Conservation (phyloP, 306 rosid species). For the Quercus robur region DNA sequence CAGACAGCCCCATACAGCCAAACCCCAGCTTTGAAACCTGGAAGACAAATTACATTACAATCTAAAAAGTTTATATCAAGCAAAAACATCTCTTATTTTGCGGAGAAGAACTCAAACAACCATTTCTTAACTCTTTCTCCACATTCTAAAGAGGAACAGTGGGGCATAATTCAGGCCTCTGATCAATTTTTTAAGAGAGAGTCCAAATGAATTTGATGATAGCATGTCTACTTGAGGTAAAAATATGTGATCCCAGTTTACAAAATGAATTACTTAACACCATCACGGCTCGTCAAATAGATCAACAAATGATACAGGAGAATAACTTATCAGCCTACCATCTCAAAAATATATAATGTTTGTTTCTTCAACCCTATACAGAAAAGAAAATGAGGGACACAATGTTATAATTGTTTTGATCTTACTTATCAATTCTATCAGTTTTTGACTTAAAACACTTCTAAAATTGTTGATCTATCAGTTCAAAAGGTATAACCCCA, state of each 20-base stretch:
- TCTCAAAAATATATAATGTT: too few relatives aligned
- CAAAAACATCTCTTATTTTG: not conserved
- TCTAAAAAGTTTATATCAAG: not conserved
- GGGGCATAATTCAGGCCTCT: not conserved
- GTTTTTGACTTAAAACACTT: not conserved
- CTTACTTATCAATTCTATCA: not conserved
- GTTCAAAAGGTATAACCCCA: not conserved
- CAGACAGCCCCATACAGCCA: slow-evolving; percentile 65
- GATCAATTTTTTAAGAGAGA: not conserved
- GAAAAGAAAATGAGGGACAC: not conserved
- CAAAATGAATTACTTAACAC: not conserved
- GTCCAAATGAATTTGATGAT: not conserved
- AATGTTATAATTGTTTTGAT: not conserved
- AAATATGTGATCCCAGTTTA: not conserved
- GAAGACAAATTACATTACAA: not conserved
- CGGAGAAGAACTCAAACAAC: not conserved
- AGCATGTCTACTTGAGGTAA: not conserved
- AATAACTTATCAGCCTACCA: not conserved
- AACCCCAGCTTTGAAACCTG: slow-evolving; percentile 80
- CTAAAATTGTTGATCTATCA: not conserved
- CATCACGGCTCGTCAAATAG: not conserved
- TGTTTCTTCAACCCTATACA: too few relatives aligned
- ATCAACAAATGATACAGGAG: not conserved
- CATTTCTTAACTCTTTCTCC: not conserved
- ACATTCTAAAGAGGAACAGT: not conserved